Percentiles rank a stretch among this genome's conserved stretches.
Conservation (phyloP, 169 alveolate genomes). For the Neospora caninum region DNA sequence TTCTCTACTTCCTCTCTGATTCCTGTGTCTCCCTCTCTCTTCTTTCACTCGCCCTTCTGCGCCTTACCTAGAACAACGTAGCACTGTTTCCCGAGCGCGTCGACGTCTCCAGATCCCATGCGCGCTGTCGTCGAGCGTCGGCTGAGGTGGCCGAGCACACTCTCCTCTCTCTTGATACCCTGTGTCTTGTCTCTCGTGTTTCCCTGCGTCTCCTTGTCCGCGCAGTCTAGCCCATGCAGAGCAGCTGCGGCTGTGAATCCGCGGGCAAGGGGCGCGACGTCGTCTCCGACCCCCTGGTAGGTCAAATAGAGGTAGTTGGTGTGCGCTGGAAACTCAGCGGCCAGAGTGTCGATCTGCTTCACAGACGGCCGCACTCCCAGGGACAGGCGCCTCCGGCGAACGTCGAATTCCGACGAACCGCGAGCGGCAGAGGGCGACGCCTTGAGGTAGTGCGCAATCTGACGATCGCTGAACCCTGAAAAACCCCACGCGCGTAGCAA, state of each 20-base stretch:
- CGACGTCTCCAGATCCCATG: background rate
- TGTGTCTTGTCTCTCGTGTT: background rate
- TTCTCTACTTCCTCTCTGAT: background rate
- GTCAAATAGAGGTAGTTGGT: slow-evolving; percentile 88
- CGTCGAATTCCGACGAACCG: slow-evolving; percentile 73
- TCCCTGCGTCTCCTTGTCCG: background rate
- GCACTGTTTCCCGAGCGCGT: background rate
- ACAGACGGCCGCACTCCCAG: slow-evolving; percentile 78
- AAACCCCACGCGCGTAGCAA: too few relatives aligned
- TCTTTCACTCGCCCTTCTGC: background rate
- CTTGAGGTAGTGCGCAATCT: slow-evolving; percentile 67
- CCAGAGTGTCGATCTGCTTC: slow-evolving; percentile 88
- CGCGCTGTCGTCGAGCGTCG: background rate
- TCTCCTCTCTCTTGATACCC: background rate
- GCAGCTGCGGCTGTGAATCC: too few relatives aligned
- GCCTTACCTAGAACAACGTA: background rate
- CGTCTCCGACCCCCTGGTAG: slow-evolving; percentile 84
- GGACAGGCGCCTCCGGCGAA: slow-evolving; percentile 74
- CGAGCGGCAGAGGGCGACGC: background rate
- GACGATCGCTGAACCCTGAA: slow-evolving; percentile 83
- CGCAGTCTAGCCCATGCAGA: background rate
- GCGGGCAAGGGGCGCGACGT: slow-evolving; percentile 74
- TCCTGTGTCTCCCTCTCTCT: slow-evolving; percentile 10
- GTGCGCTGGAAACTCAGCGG: slow-evolving; percentile 90
- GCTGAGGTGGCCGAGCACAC: background rate